Percentiles rank a stretch among this genome's conserved stretches.
phyloP scores from a whole-genome alignment of 345 rosid species.

The Firmiana major region DNA sequence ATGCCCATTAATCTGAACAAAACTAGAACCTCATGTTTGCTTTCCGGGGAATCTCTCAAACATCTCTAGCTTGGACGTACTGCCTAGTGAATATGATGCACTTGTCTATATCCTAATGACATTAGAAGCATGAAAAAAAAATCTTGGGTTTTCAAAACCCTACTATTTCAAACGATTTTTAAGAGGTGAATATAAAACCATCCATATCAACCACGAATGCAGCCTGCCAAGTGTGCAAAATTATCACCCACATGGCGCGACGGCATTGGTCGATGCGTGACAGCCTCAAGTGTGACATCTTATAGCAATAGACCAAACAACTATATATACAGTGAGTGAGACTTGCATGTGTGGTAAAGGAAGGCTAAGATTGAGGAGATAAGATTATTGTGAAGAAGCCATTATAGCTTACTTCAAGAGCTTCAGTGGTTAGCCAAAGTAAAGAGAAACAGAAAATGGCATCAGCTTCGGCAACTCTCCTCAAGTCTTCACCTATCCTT shows the following conservation, averaged over 20 bases:
- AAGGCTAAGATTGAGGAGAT: slow-evolving; percentile 34
- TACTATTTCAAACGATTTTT: slow-evolving; percentile 11
- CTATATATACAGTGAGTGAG: slow-evolving; percentile 34
- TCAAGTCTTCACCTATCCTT: slow-evolving; percentile 77
- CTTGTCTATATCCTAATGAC: slow-evolving; percentile 25
- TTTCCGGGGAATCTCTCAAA: slow-evolving; percentile 22
- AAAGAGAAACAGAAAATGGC: slow-evolving; percentile 47
- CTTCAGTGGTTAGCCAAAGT: slow-evolving; percentile 17
- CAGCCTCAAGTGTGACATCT: slow-evolving; percentile 86
- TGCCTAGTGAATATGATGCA: slow-evolving; percentile 20
- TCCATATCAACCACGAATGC: slow-evolving; percentile 36
- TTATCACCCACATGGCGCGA: slow-evolving; percentile 62
- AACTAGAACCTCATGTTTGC: slow-evolving; percentile 35
- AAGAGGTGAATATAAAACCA: slow-evolving; percentile 33
- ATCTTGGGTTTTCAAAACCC: slow-evolving; percentile 15
- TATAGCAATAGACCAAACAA: slow-evolving; percentile 16
- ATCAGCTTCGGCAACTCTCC: slow-evolving; percentile 62
- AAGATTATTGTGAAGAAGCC: slow-evolving; percentile 20
- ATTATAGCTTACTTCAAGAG: background rate
- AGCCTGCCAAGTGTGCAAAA: slow-evolving; percentile 30
- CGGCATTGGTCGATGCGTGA: slow-evolving; percentile 36
- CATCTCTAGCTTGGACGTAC: background rate
- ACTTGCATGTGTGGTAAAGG: slow-evolving; percentile 40
- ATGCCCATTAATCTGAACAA: slow-evolving; percentile 22
- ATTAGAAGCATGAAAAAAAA: slow-evolving; percentile 8